phyloP scores from a whole-genome alignment of 371 early-diverging fungal species.

The Mucor saturninus region DNA sequence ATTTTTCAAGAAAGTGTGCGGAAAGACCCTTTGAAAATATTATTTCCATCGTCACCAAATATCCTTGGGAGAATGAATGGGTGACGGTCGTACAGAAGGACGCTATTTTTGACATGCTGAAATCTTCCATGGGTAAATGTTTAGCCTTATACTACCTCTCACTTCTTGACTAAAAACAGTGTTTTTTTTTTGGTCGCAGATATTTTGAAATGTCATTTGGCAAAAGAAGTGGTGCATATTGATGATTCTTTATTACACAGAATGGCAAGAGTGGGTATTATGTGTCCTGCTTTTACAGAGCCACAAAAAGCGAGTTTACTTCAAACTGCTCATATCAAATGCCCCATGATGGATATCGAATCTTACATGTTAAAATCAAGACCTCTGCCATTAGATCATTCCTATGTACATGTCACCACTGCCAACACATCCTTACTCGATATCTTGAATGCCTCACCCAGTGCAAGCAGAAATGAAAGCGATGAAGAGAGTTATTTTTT shows the following conservation, averaged over 20 bases:
- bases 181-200: background rate
- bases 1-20: slow-evolving; percentile 5
- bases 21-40: slow-evolving; percentile 9
- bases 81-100: background rate
- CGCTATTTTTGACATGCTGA: background rate
- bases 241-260: background rate
- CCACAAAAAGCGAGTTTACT: background rate
- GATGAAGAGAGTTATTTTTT: slow-evolving; percentile 1
- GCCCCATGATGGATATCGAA: background rate
- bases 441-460: background rate
- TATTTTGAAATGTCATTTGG: background rate
- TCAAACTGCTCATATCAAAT: background rate
- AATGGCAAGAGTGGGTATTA: background rate
- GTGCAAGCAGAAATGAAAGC: background rate
- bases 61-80: background rate
- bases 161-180: too few species aligned
- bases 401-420: background rate
- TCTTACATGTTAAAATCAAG: background rate
- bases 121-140: background rate
- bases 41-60: background rate
- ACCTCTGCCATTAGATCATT: background rate
- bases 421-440: background rate
- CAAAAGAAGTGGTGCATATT: background rate
- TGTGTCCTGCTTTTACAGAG: background rate
- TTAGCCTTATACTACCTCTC: too few species aligned